Conservation (phyloP, 148 eudicot species). For the Tetragonia tetragonoides region DNA sequence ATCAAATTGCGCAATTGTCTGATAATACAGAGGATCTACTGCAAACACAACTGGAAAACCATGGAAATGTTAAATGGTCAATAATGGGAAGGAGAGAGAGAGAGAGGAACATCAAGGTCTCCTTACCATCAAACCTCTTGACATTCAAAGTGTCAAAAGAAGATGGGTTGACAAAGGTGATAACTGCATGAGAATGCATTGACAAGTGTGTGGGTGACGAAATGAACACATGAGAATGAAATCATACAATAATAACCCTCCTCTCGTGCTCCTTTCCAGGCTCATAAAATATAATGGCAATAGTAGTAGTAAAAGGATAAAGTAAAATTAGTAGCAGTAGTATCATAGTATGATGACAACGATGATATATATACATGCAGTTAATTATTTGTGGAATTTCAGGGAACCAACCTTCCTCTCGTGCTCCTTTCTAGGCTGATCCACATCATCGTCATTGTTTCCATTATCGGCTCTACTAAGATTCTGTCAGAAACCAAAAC, state of each 20-base stretch:
- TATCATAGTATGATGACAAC: neutral
- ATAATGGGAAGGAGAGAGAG: neutral
- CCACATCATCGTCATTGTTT: too few species aligned
- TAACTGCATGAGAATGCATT: slow-evolving; percentile 48
- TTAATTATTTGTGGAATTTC: neutral
- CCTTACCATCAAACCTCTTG: slow-evolving; percentile 88
- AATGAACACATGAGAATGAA: neutral
- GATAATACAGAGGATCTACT: slow-evolving; percentile 96
- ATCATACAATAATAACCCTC: too few species aligned
- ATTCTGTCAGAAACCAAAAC: neutral
- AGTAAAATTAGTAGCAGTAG: too few species aligned
- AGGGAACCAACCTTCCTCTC: too few species aligned
- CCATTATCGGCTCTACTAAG: too few species aligned
- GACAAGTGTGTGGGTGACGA: neutral
- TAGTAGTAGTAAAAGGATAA: too few species aligned
- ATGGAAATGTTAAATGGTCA: slow-evolving; percentile 10
- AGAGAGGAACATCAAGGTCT: neutral
- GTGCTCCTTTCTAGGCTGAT: too few species aligned
- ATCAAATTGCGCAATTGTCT: slow-evolving; percentile 96
- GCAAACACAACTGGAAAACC: slow-evolving; percentile 73
- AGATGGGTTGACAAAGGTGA: slow-evolving; percentile 77
- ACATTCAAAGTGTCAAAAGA: slow-evolving; percentile 83
- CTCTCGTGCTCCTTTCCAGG: too few species aligned
- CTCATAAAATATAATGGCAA: too few species aligned
- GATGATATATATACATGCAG: too few species aligned